A percentile compares a stretch with the other conserved stretches of the same genome.
Evolutionary conservation across 768 basidiomycete genomes (phyloP).

Genomic region (Leucosporidium creatinivorum): DNA sequence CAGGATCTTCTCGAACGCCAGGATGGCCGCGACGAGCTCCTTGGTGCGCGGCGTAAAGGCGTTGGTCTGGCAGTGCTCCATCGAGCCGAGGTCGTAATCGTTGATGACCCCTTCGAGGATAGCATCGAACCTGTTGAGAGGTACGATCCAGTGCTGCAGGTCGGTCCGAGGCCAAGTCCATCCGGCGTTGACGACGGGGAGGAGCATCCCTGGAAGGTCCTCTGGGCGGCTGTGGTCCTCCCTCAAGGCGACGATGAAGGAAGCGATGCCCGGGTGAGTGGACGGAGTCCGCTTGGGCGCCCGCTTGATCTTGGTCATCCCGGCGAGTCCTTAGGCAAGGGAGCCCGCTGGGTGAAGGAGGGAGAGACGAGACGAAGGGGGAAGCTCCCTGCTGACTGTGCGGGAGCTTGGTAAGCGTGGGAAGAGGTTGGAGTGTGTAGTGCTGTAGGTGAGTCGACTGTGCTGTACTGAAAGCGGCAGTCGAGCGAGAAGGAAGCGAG

Average conservation of each 20-base stretch:
- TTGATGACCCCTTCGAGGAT: conserved; percentile 74
- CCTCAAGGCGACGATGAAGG: conserved; percentile 65
- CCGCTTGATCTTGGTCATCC: conserved; percentile 27
- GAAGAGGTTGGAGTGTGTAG: too few relatives aligned
- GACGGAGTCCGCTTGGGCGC: conserved; percentile 25
- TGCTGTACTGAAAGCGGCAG: too few relatives aligned
- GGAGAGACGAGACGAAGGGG: too few relatives aligned
- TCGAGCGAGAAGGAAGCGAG: too few relatives aligned
- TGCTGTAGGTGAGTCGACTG: too few relatives aligned
- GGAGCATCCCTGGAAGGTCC: conserved; percentile 61
- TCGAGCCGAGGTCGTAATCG: conserved; percentile 71
- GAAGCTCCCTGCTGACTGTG: too few relatives aligned
- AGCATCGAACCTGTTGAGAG: conserved; percentile 89
- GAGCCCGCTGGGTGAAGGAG: too few relatives aligned
- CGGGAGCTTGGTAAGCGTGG: too few relatives aligned
- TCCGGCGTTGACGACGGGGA: conserved; percentile 46
- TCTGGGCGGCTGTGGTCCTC: conserved; percentile 54
- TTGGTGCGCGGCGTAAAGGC: conserved; percentile 70
- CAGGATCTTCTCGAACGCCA: conserved; percentile 78
- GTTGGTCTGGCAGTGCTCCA: conserved; percentile 59
- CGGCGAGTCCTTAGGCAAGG: too few relatives aligned
- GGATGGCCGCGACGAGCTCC: conserved; percentile 66
- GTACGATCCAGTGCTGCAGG: conserved; percentile 90
- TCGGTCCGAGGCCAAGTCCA: conserved; percentile 98
- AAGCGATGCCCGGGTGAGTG: conserved; percentile 48